Percentiles rank a stretch among this genome's conserved stretches.
Conservation (phyloP, 1,139 yeast species). For the Lodderomyces elongisporus region DNA sequence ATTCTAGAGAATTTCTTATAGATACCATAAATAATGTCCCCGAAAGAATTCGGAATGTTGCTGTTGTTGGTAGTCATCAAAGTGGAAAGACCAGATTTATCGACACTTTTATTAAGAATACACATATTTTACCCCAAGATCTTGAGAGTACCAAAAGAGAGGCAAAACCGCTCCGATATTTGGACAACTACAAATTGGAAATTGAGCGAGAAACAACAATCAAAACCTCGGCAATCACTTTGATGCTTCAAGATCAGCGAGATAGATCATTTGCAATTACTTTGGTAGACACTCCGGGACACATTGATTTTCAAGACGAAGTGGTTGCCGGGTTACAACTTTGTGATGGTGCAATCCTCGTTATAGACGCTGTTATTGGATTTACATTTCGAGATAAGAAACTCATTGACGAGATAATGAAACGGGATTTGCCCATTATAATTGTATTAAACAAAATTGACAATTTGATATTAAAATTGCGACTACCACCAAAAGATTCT, state of each 20-base stretch:
- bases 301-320: constrained; percentile 77
- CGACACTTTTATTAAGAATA: constrained; percentile 62
- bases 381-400: constrained; percentile 49
- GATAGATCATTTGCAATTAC: constrained; percentile 58
- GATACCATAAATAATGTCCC: constrained; percentile 47
- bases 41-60: constrained; percentile 69
- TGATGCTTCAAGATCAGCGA: constrained; percentile 52
- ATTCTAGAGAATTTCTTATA: constrained; percentile 59
- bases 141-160: constrained; percentile 23
- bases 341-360: constrained; percentile 63
- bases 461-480: constrained; percentile 69
- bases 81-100: constrained; percentile 84
- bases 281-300: constrained; percentile 88
- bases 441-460: constrained; percentile 82
- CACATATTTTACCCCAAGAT: constrained; percentile 44
- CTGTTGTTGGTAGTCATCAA: constrained; percentile 74
- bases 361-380: constrained; percentile 87
- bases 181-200: constrained; percentile 71
- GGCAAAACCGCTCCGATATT: constrained; percentile 50
- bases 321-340: constrained; percentile 51
- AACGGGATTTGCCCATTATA: constrained; percentile 45
- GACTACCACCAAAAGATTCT: constrained; percentile 69
- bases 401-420: constrained; percentile 46
- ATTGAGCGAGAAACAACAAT: constrained; percentile 66
- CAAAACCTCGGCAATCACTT: constrained; percentile 57